Evolutionary conservation across 352 stramenopile species (phyloP), one percentile per base, ranked within the genome.

Genomic region (Globisporangium paroecandrum): DNA sequence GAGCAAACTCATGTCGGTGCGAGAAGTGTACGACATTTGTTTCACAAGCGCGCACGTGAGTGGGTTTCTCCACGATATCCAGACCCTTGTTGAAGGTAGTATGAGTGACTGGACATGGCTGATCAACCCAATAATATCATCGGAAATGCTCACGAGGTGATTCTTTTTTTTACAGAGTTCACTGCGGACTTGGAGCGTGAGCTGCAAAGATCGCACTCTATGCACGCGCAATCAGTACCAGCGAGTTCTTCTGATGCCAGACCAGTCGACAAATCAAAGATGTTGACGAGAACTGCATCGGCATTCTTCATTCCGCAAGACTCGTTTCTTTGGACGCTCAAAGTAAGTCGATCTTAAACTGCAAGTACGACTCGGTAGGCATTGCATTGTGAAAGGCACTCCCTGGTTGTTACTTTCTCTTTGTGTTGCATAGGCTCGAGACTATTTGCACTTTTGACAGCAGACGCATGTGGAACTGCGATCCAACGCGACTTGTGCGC

Each of bases 31-130:
- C 57, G 72, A 82, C 20, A 67, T 82, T 54, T 92, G 84, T 67
- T 82, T 92, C 56, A 89, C 84, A 12, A 83, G 79, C 7, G 73
- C 77, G 8, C 74, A 69, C 38, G 74, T 90, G 41, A 86, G 82
- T 36, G 77, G 80, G 3, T 78, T 81, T 56, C 70, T 90, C 4
- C 83, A 90, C 49, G 77, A 79, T 41, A 65, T 91, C 49, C 76
- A 90, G 46, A 53, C 68, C 4, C 60, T 83, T 18, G 69, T 85
- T 3, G 53, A 87, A 75, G 77, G 84, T 89, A 63, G 1, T 12
- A 25, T 20, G 18, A 20, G 8, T 20, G 29, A 25, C 1, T 27
- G 55, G 13, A 27, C 9, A 6, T 24, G 43, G 6, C 15, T 49
- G 43, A 7, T 49, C 43, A 22, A 49, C 15, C 43, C 41, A 8